phyloP scores from a whole-genome alignment of 345 rosid species.

The Lepidium didymum region DNA sequence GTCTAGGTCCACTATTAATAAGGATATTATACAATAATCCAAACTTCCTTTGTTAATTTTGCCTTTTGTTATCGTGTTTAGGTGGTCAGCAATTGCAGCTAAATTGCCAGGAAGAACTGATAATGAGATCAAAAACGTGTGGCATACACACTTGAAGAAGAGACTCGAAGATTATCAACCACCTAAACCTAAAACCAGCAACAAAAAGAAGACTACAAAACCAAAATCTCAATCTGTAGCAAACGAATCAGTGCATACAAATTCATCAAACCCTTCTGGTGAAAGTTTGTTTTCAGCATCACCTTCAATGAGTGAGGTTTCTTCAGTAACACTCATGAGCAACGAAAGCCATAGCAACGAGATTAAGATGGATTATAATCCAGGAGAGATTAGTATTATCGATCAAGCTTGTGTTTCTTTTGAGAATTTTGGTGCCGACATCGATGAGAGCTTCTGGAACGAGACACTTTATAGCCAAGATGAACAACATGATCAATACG shows the following conservation, averaged over 20 bases:
- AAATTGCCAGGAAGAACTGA: slow-evolving; percentile 82
- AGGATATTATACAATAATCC: background rate
- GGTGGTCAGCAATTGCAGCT: slow-evolving; percentile 90
- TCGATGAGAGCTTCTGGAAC: slow-evolving; percentile 66
- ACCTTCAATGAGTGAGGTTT: slow-evolving; percentile 43
- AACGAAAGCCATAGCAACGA: slow-evolving; percentile 17
- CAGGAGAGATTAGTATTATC: slow-evolving; percentile 13
- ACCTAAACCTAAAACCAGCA: slow-evolving; percentile 2
- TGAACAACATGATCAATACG: slow-evolving; percentile 4
- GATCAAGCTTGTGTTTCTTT: slow-evolving; percentile 16
- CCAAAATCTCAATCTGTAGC: background rate
- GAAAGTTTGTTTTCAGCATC: slow-evolving; percentile 34
- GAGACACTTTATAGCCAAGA: slow-evolving; percentile 29
- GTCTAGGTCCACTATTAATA: slow-evolving; percentile 12
- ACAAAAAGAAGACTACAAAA: slow-evolving; percentile 18
- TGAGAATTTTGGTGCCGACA: slow-evolving; percentile 38
- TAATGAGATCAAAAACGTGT: slow-evolving; percentile 83
- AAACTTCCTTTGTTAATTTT: background rate
- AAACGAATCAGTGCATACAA: slow-evolving; percentile 19
- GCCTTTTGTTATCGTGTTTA: slow-evolving; percentile 13
- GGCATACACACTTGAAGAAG: slow-evolving; percentile 94
- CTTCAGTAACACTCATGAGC: slow-evolving; percentile 32
- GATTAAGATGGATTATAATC: slow-evolving; percentile 5
- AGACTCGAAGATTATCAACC: slow-evolving; percentile 38
- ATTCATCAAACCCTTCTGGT: slow-evolving; percentile 13